These are phyloP conservation scores for Moringa oleifera DNA, from an alignment of 345 rosid genomes.

Conservation along the genomic window DNA sequence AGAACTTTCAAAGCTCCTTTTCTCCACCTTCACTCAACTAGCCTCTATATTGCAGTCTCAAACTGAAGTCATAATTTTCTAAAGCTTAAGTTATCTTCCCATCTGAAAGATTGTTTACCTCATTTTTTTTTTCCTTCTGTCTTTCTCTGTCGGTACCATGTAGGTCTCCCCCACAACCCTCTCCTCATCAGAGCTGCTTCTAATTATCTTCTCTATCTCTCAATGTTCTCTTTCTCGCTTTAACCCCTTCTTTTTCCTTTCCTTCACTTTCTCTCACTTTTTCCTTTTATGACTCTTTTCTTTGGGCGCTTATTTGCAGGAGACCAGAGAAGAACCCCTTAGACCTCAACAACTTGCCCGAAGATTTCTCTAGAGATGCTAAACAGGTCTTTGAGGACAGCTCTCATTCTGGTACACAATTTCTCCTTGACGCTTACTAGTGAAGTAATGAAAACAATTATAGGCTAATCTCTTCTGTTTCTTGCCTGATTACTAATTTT, in stretches of 20 bases:
- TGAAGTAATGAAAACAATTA: neutral
- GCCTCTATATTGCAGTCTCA: slow-evolving; percentile 68
- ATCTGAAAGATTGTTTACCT: slow-evolving; percentile 29
- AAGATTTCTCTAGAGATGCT: slow-evolving; percentile 55
- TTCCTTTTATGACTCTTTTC: slow-evolving; percentile 8
- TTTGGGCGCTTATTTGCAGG: slow-evolving; percentile 36
- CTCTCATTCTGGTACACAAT: slow-evolving; percentile 52
- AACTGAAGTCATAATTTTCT: slow-evolving; percentile 57
- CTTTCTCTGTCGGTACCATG: slow-evolving; percentile 68
- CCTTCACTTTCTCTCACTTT: slow-evolving; percentile 12
- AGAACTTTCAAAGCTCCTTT: slow-evolving; percentile 68
- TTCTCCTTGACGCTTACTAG: neutral
- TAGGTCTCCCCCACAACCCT: slow-evolving; percentile 63
- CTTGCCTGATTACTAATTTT: slow-evolving; percentile 6
- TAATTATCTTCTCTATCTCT: slow-evolving; percentile 19
- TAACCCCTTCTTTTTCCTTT: slow-evolving; percentile 9
- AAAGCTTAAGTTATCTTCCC: slow-evolving; percentile 45
- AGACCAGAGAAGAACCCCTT: slow-evolving; percentile 68
- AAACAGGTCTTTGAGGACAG: slow-evolving; percentile 49
- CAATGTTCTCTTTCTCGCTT: slow-evolving; percentile 16
- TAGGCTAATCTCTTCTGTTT: neutral
- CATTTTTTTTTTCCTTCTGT: slow-evolving; percentile 7
- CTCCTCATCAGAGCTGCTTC: no score
- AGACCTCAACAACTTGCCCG: slow-evolving; percentile 98
- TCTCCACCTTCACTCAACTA: slow-evolving; percentile 54